A percentile compares a stretch with the other conserved stretches of the same genome.
Conservation (phyloP, 441 rosid species). For the Melastoma candidum region DNA sequence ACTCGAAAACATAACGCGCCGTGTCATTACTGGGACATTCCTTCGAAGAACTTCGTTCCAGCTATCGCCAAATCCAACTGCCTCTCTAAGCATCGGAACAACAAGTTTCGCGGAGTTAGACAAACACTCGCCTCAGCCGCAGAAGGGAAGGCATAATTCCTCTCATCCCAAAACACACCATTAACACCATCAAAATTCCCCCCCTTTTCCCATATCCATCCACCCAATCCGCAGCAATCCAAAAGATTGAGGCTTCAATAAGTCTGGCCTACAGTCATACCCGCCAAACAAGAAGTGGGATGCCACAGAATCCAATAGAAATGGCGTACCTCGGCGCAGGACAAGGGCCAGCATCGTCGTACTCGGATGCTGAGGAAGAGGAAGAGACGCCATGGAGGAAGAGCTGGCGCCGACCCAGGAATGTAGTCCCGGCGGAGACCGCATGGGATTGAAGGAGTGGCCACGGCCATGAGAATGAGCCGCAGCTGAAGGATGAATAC, state of each 20-base stretch:
- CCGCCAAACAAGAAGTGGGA: no score
- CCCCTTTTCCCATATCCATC: no score
- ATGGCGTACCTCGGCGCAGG: no score
- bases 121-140: not conserved
- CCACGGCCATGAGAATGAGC: constrained; percentile 11
- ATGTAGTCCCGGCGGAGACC: constrained; percentile 7
- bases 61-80: constrained; percentile 23
- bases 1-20: constrained; percentile 54
- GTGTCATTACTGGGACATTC: constrained; percentile 26
- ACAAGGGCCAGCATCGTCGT: not conserved
- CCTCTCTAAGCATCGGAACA: constrained; percentile 21
- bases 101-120: constrained; percentile 13
- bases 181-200: no score
- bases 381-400: constrained; percentile 23
- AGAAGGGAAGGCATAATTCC: no score
- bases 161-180: no score
- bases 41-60: constrained; percentile 30
- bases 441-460: constrained; percentile 27
- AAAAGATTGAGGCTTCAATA: no score
- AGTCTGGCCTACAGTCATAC: no score
- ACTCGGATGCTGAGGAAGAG: constrained; percentile 14
- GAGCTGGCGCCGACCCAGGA: constrained; percentile 49
- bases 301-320: no score
- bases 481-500: no score
- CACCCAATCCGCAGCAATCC: no score